Evolutionary conservation across 2,329 filamentous ascomycete species (phyloP), one percentile per base, ranked within the genome.

Genomic region (Claviceps paspali): DNA sequence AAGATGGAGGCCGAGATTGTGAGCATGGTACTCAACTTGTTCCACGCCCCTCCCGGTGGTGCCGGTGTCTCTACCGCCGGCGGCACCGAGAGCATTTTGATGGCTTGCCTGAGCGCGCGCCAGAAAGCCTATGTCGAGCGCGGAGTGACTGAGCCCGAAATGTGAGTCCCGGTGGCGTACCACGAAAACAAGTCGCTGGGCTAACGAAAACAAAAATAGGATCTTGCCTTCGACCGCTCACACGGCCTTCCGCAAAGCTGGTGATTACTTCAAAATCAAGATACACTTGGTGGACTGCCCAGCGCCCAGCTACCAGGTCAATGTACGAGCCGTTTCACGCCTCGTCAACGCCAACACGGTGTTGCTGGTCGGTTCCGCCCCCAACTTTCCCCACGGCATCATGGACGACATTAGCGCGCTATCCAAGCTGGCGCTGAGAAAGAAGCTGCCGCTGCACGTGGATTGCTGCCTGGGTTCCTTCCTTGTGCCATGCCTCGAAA

Each of bases 1-100:
- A 98, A 98, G 73, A 98, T 98, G 91, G 91, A 98, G 65, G 88
- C 91, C 31, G 91, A 98, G 64, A 68, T 98, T 43, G 91, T 98
- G 36, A 82, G 87, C 46, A 98, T 98, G 88, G 86, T 92, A 22
- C 65, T 93, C 43, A 73, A 74, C 31, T 64, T 98, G 57, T 98
- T 95, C 67, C 84, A 93, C 57, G 86, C 82, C 7, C 91, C 91
- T 3, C 65, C 76, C n/a, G 79, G 76, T 39, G 84, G 79, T 22
- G 87, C 83, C 5, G 91, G 91, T 44, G 85, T 91, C 8, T 86
- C 83, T 12, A 96, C 91, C 2, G 83, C 82, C 43, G 91, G 91
- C 44, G 91, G 91, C 34, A 95, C 91, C 0, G 91, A 98, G 61
- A 93, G 85, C 41, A 98, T 98, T 51, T 66, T 98, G 39, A 93